Evolutionary conservation across 1,284 basidiomycete species (phyloP).

Genomic region (Trametes versicolor): DNA sequence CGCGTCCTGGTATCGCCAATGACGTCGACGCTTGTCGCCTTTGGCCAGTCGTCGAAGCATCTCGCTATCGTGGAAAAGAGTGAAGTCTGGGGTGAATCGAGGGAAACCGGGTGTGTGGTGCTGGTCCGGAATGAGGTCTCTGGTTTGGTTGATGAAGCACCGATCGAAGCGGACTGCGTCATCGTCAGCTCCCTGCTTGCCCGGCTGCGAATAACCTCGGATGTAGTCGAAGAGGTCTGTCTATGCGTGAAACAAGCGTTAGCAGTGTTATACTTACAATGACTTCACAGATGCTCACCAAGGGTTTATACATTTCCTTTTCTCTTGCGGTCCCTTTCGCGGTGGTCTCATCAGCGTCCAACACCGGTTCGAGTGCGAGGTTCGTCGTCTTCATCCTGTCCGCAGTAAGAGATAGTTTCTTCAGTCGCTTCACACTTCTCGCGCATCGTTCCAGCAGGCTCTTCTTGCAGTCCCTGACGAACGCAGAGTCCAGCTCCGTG

Average conservation of each 20-base stretch:
- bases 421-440: no score
- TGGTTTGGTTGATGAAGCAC: conserved; percentile 1
- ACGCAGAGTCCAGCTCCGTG: not conserved
- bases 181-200: not conserved
- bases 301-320: conserved; percentile 7
- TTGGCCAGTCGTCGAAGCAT: not conserved
- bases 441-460: not conserved
- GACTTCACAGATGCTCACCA: conserved; percentile 4
- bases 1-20: conserved; percentile 5
- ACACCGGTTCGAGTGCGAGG: not conserved
- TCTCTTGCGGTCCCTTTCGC: not conserved
- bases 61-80: not conserved
- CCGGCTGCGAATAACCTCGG: no score
- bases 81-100: conserved; percentile 12
- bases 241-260: not conserved
- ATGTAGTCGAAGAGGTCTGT: not conserved
- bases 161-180: conserved; percentile 1
- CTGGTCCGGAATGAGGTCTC: not conserved
- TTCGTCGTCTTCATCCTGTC: not conserved
- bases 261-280: not conserved
- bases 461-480: not conserved
- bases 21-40: not conserved
- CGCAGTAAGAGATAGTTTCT: not conserved
- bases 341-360: not conserved
- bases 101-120: conserved; percentile 14